Percentiles rank a stretch among this genome's conserved stretches.
phyloP scores from a whole-genome alignment of 257 asterid species.

The Buddleja alternifolia region DNA sequence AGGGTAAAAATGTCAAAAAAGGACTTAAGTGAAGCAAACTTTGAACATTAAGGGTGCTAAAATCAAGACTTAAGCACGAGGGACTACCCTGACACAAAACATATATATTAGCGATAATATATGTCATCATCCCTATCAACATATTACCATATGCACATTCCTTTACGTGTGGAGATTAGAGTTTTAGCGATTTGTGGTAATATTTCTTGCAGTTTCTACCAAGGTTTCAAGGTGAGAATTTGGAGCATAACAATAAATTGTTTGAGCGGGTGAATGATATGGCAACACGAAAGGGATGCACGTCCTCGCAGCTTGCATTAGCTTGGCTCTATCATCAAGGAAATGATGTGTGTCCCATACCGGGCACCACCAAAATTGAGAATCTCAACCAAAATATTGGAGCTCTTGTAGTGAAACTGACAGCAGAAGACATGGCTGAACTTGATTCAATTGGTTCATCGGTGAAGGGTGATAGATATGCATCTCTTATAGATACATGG shows the following conservation, averaged over 20 bases:
- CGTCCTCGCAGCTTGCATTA: conserved; percentile 31
- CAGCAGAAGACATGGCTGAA: conserved; percentile 23
- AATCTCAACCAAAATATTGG: conserved; percentile 36
- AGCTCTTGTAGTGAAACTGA: conserved; percentile 28
- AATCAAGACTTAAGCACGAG: too few species aligned
- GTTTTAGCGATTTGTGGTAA: not conserved
- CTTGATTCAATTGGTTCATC: conserved; percentile 17
- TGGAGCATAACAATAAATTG: conserved; percentile 24
- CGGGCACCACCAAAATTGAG: conserved; percentile 36
- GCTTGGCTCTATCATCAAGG: conserved; percentile 44
- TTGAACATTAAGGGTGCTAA: too few species aligned
- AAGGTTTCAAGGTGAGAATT: conserved; percentile 27
- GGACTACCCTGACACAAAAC: too few species aligned
- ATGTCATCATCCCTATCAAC: too few species aligned
- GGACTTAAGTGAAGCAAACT: too few species aligned
- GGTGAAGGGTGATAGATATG: conserved; percentile 15
- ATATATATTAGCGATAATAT: too few species aligned
- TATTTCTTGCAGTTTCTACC: conserved; percentile 15
- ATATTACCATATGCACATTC: too few species aligned
- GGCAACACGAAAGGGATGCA: conserved; percentile 31
- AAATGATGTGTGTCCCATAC: conserved; percentile 33
- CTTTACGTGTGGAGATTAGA: too few species aligned
- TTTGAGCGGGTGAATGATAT: conserved; percentile 16
- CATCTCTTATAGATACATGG: not conserved
- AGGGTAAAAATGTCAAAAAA: too few species aligned